Base-by-base conservation (phyloP, 73 alveolate species). In the Blepharisma stoltei region DNA sequence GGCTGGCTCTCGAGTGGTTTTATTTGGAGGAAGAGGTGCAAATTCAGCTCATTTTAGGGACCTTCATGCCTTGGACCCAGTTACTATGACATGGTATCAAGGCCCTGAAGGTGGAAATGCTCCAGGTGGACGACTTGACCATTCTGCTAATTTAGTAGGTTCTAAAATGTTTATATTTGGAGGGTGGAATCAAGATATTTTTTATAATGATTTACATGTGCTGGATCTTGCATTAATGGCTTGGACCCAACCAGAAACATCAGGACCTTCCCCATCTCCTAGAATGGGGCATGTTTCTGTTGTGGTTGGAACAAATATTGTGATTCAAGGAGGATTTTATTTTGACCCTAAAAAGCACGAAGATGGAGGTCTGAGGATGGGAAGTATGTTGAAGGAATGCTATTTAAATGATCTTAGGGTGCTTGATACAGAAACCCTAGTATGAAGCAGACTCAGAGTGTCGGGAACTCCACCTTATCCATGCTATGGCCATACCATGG, bases 91-190 rank as follows among this genome's bases (percentile, higher is more conserved):
- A 25, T 97, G 99, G 99, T 87, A 92, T 84, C 88, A 95, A 85
- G 99, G 99, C 23, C 98, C 98, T 53, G 98, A 95, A 88, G 98
- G 98, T 11, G 98, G 98, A 27, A 99, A 97, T 52, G 97, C 99
- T 23, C 99, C 99, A 46, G 68, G 88, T 27, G 98, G 98, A 7
- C 82, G 99, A 70, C 92, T 90, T 80, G 97, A 93, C 68, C 99
- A 97, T 77, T 80, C 98, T 0, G 99, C 99, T 14, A 96, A 91
- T 55, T 83, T 95, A 70, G 93, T 91, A 37, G 97, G 97, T 25
- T 89, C 98, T 44, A 95, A 95, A 84, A 87, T 97, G 97, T 94
- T 90, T 84, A 88, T 97, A 47, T 97, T 97, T 71, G 99, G 99
- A 38, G 99, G 99, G 7, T 93, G 98, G 98, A 95, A 95, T 76